A percentile compares a stretch with the other conserved stretches of the same genome.
Evolutionary conservation across 179 eudicot genomes (phyloP).

Genomic region (Pouteria campechiana): DNA sequence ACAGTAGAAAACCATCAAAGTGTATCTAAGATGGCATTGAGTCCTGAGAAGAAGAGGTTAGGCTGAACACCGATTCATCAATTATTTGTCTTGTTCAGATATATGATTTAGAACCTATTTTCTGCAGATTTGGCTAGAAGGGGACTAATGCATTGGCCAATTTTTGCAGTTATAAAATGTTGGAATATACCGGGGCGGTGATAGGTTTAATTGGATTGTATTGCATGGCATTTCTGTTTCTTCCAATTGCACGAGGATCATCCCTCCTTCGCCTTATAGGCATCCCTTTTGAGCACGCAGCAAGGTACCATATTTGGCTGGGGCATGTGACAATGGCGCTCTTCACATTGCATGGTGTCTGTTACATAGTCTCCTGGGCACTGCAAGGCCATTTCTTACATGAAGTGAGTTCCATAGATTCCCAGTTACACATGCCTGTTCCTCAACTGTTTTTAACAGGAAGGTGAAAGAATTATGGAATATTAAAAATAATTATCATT

Average conservation of each 20-base stretch:
- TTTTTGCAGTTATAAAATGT: constrained; percentile 35
- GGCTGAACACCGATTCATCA: too few relatives aligned
- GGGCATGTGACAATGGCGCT: constrained; percentile 37
- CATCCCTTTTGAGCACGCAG: constrained; percentile 53
- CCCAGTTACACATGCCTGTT: not conserved
- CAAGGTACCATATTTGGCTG: constrained; percentile 48
- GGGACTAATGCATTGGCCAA: too few relatives aligned
- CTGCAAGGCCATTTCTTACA: constrained; percentile 43
- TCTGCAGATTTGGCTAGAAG: too few relatives aligned
- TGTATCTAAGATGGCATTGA: constrained; percentile 12
- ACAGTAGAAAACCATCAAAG: constrained; percentile 12
- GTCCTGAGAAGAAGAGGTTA: constrained; percentile 33
- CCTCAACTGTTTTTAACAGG: too few relatives aligned
- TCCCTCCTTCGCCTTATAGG: constrained; percentile 35
- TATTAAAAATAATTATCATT: too few relatives aligned
- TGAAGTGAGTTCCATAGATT: constrained; percentile 41
- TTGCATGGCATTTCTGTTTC: constrained; percentile 49
- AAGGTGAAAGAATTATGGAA: not conserved
- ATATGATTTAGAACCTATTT: not conserved
- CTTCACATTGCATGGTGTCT: constrained; percentile 63
- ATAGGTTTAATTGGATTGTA: constrained; percentile 60
- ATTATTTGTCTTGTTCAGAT: not conserved
- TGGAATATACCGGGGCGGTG: constrained; percentile 43
- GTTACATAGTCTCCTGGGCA: constrained; percentile 51
- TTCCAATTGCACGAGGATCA: constrained; percentile 44